phyloP scores from a whole-genome alignment of 2,329 filamentous ascomycete species.

The Chaetomium olivaceum region DNA sequence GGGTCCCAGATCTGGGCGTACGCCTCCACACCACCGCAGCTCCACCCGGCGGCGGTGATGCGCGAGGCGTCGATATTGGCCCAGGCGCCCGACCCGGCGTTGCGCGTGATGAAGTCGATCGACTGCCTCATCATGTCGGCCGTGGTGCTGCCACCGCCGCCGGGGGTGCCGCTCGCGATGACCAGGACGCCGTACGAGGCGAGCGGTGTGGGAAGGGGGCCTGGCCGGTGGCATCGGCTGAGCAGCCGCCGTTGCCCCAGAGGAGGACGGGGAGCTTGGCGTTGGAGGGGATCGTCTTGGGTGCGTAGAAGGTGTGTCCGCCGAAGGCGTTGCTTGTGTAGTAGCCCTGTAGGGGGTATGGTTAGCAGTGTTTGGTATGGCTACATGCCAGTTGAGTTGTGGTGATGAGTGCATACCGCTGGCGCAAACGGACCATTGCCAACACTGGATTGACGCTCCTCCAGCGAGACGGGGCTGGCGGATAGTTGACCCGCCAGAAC shows the following conservation, averaged over 20 bases:
- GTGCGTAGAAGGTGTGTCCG: conserved; percentile 34
- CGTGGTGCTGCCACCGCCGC: conserved; percentile 26
- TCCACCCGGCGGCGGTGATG: conserved; percentile 35
- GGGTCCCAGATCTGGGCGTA: conserved; percentile 32
- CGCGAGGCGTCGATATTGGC: conserved; percentile 32
- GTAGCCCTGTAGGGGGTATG: background rate
- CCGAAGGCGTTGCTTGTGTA: conserved; percentile 1
- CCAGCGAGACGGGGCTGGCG: conserved; percentile 9
- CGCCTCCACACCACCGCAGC: conserved; percentile 38
- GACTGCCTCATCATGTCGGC: conserved; percentile 33
- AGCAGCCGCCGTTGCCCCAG: conserved; percentile 38
- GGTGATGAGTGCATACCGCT: background rate
- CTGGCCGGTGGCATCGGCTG: conserved; percentile 27
- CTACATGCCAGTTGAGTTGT: background rate
- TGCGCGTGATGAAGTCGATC: conserved; percentile 30
- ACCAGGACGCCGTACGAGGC: conserved; percentile 35
- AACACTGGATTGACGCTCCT: conserved; percentile 5
- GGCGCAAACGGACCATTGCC: conserved; percentile 12
- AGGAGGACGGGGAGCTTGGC: conserved; percentile 35
- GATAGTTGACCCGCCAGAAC: conserved; percentile 4
- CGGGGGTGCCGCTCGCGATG: conserved; percentile 32
- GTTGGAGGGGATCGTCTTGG: conserved; percentile 22
- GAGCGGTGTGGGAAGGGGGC: conserved; percentile 29
- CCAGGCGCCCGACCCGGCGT: conserved; percentile 28
- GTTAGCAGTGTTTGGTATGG: background rate